Evolutionary conservation across 1,284 basidiomycete genomes (phyloP).

Genomic region (Inonotus hispidus): DNA sequence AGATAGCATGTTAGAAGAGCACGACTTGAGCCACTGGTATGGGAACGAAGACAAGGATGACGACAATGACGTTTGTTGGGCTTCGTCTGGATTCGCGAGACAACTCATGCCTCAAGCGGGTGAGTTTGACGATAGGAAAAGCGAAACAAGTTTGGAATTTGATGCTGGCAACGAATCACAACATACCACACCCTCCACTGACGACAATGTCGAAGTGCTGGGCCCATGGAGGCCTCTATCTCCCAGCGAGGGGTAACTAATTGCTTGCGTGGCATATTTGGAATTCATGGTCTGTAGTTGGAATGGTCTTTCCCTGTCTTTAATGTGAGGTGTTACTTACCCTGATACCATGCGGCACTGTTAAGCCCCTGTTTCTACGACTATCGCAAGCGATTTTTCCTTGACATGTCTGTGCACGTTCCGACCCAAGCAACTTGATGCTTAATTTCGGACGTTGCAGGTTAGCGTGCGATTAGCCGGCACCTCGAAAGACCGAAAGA

Average conservation of each 20-base stretch:
- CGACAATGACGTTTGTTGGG: conserved; percentile 8
- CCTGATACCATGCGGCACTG: background rate
- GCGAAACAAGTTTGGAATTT: background rate
- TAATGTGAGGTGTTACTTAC: background rate
- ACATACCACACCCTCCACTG: background rate
- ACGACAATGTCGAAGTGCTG: conserved; percentile 7
- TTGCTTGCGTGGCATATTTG: background rate
- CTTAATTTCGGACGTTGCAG: background rate
- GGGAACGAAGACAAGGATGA: conserved; percentile 10
- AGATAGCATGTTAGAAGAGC: conserved; percentile 13
- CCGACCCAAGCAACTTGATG: background rate
- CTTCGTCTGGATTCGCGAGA: background rate
- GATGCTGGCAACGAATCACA: background rate
- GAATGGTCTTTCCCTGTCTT: background rate
- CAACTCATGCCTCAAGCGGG: background rate
- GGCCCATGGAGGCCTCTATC: conserved; percentile 18
- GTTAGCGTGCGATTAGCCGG: background rate
- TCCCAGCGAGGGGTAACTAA: background rate
- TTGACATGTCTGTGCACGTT: background rate
- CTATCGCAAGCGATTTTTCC: background rate
- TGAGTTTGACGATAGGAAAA: background rate
- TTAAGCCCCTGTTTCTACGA: background rate
- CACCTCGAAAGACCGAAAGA: background rate
- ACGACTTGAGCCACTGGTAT: background rate
- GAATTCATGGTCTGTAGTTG: background rate